Conservation (phyloP, 2,329 filamentous ascomycete genomes). For the Parastagonospora nodorum region DNA sequence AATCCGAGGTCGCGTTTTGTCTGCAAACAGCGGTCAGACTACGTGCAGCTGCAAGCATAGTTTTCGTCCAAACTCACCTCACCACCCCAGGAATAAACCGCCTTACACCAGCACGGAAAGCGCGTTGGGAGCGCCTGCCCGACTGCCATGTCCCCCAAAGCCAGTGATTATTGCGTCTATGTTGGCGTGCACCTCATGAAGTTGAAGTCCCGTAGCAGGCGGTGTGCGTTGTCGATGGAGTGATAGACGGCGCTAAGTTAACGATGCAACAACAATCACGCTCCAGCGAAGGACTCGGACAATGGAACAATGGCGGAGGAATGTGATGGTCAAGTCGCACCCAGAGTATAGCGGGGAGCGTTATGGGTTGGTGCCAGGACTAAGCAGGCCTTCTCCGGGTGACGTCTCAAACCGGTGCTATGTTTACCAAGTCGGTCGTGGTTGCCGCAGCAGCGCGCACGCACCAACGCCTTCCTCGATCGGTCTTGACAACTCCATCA, state of each 20-base stretch:
- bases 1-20: constrained; percentile 95
- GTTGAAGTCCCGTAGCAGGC: constrained; percentile 11
- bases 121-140: constrained; percentile 67
- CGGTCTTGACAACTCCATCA: constrained; percentile 10
- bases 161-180: constrained; percentile 1
- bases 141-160: constrained; percentile 48
- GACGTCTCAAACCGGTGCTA: constrained; percentile 19
- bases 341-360: constrained; percentile 22
- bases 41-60: constrained; percentile 9
- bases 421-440: constrained; percentile 22
- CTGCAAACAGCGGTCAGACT: constrained; percentile 44
- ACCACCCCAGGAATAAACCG: constrained; percentile 91
- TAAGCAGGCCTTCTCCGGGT: constrained; percentile 18
- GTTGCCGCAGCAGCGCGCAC: constrained; percentile 26
- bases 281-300: constrained; percentile 11
- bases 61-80: constrained; percentile 55
- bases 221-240: constrained; percentile 17
- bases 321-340: constrained; percentile 9
- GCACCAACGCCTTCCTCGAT: not conserved
- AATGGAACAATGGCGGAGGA: constrained; percentile 15
- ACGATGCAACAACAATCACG: constrained; percentile 2
- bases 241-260: not conserved
- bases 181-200: constrained; percentile 25
- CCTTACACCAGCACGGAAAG: constrained; percentile 91
- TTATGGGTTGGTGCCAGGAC: constrained; percentile 13